Evolutionary conservation across 2,329 filamentous ascomycete species (phyloP).

Genomic region (Aureobasidium sp.): DNA sequence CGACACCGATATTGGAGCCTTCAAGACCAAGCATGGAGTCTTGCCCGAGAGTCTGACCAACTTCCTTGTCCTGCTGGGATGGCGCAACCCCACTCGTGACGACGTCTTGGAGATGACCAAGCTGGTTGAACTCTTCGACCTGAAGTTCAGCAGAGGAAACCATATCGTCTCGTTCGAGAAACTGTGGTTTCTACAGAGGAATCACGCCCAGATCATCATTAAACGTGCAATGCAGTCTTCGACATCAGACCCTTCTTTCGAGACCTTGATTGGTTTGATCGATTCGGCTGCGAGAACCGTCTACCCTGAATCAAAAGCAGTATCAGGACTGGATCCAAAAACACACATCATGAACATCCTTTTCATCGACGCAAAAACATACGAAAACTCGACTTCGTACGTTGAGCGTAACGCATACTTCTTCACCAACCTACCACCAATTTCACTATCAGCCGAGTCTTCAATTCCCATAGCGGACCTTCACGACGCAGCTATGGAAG

Average conservation of each 20-base stretch:
- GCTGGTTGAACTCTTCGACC: slow-evolving; percentile 65
- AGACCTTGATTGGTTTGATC: slow-evolving; percentile 30
- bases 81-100: slow-evolving; percentile 60
- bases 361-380: slow-evolving; percentile 47
- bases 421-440: slow-evolving; percentile 31
- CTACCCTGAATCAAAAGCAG: slow-evolving; percentile 9
- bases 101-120: slow-evolving; percentile 64
- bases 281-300: slow-evolving; percentile 20
- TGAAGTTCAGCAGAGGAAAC: slow-evolving; percentile 87
- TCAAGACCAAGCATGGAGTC: slow-evolving; percentile 48
- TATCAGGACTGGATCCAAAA: slow-evolving; percentile 23
- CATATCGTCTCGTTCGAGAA: slow-evolving; percentile 75
- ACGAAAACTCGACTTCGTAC: slow-evolving; percentile 47
- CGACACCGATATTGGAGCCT: slow-evolving; percentile 51
- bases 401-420: slow-evolving; percentile 49
- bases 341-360: slow-evolving; percentile 45
- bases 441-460: neutral
- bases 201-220: slow-evolving; percentile 45
- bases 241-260: slow-evolving; percentile 18
- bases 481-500: neutral
- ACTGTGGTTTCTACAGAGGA: slow-evolving; percentile 67
- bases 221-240: slow-evolving; percentile 22
- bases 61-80: slow-evolving; percentile 77
- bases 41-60: slow-evolving; percentile 61
- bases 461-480: slow-evolving; percentile 1